phyloP scores from a whole-genome alignment of 1,139 yeast species.

The Taphrina wiesneri region DNA sequence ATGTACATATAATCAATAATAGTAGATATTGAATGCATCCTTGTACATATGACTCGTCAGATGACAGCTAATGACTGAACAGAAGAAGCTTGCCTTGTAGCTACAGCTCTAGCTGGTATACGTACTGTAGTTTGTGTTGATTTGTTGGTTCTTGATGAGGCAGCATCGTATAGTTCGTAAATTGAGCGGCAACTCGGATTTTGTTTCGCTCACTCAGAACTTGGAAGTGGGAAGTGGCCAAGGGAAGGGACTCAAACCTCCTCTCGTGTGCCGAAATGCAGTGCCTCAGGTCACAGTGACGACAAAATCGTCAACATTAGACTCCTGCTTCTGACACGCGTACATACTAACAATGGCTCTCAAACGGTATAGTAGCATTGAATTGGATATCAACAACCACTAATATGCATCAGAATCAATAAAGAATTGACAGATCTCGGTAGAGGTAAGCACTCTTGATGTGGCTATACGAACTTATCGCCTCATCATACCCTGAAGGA shows the following conservation, averaged over 20 bases:
- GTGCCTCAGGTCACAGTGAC: background rate
- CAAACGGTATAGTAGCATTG: slow-evolving; percentile 5
- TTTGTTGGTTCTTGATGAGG: background rate
- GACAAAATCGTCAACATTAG: background rate
- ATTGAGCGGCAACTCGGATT: background rate
- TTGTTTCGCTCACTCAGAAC: background rate
- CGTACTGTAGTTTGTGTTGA: too few relatives aligned
- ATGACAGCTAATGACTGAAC: too few relatives aligned
- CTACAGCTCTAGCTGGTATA: too few relatives aligned
- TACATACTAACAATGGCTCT: slow-evolving; percentile 16
- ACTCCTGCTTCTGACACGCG: background rate
- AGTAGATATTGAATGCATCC: too few relatives aligned
- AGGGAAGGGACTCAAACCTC: background rate
- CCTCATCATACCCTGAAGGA: background rate
- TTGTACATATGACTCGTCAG: too few relatives aligned
- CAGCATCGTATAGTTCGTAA: background rate
- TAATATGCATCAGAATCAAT: slow-evolving; percentile 53
- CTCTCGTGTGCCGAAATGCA: background rate
- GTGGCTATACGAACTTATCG: background rate
- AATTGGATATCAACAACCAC: background rate
- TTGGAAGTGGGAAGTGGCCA: background rate
- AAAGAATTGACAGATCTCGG: slow-evolving; percentile 94
- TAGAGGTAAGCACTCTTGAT: slow-evolving; percentile 48
- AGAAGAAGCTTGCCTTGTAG: too few relatives aligned
- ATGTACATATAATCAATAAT: too few relatives aligned